phyloP scores from a whole-genome alignment of 768 basidiomycete species.

The Tephrocybe sp. region DNA sequence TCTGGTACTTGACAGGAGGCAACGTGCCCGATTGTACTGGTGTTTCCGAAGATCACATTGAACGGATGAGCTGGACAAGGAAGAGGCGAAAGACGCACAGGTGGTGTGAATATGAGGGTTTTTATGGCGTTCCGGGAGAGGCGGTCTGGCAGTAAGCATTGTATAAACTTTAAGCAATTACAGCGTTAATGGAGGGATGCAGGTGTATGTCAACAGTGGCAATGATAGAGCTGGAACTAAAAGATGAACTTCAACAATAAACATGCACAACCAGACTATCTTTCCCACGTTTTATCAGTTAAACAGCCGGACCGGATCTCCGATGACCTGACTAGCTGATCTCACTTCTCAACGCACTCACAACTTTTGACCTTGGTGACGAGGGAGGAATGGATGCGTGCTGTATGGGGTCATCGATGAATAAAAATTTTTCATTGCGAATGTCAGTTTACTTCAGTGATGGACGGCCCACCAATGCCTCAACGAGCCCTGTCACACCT shows the following conservation, averaged over 20 bases:
- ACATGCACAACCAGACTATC: slow-evolving; percentile 27
- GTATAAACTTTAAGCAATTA: slow-evolving; percentile 23
- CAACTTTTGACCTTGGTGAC: slow-evolving; percentile 7
- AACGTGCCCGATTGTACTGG: slow-evolving; percentile 39
- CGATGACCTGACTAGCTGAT: not conserved
- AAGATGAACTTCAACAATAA: slow-evolving; percentile 28
- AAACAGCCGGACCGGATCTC: slow-evolving; percentile 8
- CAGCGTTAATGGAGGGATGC: slow-evolving; percentile 3
- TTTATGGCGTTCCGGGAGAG: slow-evolving; percentile 48
- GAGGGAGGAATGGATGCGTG: not conserved
- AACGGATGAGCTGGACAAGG: slow-evolving; percentile 10
- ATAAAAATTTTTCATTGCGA: slow-evolving; percentile 7
- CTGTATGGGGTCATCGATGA: slow-evolving; percentile 1
- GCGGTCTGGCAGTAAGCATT: slow-evolving; percentile 40
- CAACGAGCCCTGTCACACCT: slow-evolving; percentile 64
- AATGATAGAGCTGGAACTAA: slow-evolving; percentile 14
- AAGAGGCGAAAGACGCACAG: slow-evolving; percentile 29
- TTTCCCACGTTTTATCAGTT: slow-evolving; percentile 28
- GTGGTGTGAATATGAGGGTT: slow-evolving; percentile 50
- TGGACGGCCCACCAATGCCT: slow-evolving; percentile 67
- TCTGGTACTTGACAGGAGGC: slow-evolving; percentile 88
- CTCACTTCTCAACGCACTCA: not conserved
- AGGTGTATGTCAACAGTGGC: slow-evolving; percentile 8
- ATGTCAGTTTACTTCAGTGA: slow-evolving; percentile 45
- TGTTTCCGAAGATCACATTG: slow-evolving; percentile 11